A percentile compares a stretch with the other conserved stretches of the same genome.
phyloP scores from a whole-genome alignment of 257 asterid genomes.

The Galeopsis tetrahit region DNA sequence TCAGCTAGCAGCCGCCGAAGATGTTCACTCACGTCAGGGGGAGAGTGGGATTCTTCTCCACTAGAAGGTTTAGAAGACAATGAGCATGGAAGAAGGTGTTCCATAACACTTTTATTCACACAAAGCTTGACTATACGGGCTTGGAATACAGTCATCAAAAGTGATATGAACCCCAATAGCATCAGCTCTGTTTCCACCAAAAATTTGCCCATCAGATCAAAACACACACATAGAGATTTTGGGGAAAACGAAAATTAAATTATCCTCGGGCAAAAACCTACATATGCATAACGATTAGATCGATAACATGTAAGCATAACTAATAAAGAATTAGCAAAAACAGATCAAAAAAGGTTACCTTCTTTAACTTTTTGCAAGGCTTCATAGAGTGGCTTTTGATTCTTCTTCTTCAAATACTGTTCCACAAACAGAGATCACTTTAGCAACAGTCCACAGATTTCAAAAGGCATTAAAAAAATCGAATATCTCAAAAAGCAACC shows the following conservation, averaged over 20 bases:
- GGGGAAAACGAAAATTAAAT: constrained; percentile 5
- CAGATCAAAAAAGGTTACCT: constrained; percentile 46
- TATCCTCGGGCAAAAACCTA: constrained; percentile 9
- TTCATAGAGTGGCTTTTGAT: constrained; percentile 75
- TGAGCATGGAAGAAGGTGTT: constrained; percentile 64
- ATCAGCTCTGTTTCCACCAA: constrained; percentile 59
- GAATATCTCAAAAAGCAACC: not conserved
- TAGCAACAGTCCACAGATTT: constrained; percentile 35
- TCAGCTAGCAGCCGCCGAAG: constrained; percentile 64
- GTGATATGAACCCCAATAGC: constrained; percentile 85
- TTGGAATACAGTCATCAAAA: constrained; percentile 76
- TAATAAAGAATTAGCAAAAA: constrained; percentile 17
- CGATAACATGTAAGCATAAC: not conserved
- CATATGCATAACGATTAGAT: not conserved
- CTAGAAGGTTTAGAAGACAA: constrained; percentile 31
- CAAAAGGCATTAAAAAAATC: not conserved
- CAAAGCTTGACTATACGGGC: constrained; percentile 59
- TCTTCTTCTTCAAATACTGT: constrained; percentile 71
- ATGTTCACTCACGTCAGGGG: constrained; percentile 37
- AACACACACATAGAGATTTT: not conserved
- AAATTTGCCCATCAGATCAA: constrained; percentile 29
- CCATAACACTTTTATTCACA: constrained; percentile 43
- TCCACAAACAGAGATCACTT: constrained; percentile 14
- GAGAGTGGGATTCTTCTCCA: constrained; percentile 32
- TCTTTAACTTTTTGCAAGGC: constrained; percentile 81